A percentile compares a stretch with the other conserved stretches of the same genome.
Evolutionary conservation across 169 alveolate species (phyloP).

Genomic region (Eimeria zaria): DNA sequence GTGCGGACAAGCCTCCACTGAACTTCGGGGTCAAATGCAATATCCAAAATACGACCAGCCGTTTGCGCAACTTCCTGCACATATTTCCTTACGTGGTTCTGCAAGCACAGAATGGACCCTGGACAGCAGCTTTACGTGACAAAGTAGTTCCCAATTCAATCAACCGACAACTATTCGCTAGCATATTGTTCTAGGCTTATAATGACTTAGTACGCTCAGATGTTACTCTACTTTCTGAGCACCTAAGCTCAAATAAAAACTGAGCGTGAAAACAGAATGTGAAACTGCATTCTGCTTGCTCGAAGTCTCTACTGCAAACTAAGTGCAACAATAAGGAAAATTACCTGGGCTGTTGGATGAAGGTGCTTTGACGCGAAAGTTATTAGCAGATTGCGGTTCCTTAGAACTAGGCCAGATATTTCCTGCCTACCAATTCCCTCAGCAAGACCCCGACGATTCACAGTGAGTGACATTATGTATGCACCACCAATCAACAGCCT

Average conservation of each 20-base stretch:
- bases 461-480: slow-evolving; percentile 5
- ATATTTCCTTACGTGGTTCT: neutral
- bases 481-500: slow-evolving; percentile 62
- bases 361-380: slow-evolving; percentile 13
- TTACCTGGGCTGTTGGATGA: slow-evolving; percentile 13
- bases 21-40: neutral
- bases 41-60: slow-evolving; percentile 15
- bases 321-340: neutral
- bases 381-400: neutral
- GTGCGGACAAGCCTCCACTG: slow-evolving; percentile 52
- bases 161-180: neutral
- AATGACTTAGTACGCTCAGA: neutral
- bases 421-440: neutral
- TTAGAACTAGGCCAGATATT: neutral
- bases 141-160: neutral
- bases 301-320: neutral
- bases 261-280: neutral
- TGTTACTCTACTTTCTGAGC: neutral
- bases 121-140: neutral
- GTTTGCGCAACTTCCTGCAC: slow-evolving; percentile 4
- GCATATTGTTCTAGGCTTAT: neutral
- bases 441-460: slow-evolving; percentile 4
- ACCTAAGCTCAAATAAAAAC: neutral
- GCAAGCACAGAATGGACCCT: neutral
- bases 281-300: neutral